phyloP scores from a whole-genome alignment of 2,329 filamentous ascomycete genomes.

The Diaporthe caulivora region DNA sequence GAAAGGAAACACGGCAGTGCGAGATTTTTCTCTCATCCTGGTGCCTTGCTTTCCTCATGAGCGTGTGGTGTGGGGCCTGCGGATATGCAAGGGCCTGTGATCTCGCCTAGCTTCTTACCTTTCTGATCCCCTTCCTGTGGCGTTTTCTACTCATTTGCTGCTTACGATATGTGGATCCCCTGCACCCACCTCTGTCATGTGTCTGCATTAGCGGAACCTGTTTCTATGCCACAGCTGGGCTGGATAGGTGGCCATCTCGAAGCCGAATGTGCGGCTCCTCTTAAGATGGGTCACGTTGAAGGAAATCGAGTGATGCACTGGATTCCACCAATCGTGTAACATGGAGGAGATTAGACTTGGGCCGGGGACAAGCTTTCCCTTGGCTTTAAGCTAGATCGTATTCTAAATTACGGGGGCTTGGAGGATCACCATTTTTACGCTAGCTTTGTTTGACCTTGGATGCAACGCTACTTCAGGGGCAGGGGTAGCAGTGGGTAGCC shows the following conservation, averaged over 20 bases:
- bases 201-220: conserved; percentile 7
- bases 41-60: neutral
- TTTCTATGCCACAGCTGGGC: neutral
- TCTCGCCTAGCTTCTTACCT: neutral
- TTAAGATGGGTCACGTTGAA: conserved; percentile 3
- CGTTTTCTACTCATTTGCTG: neutral
- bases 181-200: neutral
- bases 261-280: conserved; percentile 16
- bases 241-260: conserved; percentile 9
- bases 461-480: neutral
- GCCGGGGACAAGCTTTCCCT: conserved; percentile 15
- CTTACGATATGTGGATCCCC: neutral
- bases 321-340: conserved; percentile 23
- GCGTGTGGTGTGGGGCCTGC: neutral
- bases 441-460: conserved; percentile 5
- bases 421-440: conserved; percentile 8
- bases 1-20: neutral
- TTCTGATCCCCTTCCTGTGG: neutral
- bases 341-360: conserved; percentile 23
- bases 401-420: conserved; percentile 26
- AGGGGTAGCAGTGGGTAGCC: neutral
- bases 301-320: conserved; percentile 1
- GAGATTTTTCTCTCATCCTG: neutral
- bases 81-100: neutral
- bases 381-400: conserved; percentile 12